Evolutionary conservation across 768 basidiomycete species (phyloP).

Genomic region (Mycena haematopus): DNA sequence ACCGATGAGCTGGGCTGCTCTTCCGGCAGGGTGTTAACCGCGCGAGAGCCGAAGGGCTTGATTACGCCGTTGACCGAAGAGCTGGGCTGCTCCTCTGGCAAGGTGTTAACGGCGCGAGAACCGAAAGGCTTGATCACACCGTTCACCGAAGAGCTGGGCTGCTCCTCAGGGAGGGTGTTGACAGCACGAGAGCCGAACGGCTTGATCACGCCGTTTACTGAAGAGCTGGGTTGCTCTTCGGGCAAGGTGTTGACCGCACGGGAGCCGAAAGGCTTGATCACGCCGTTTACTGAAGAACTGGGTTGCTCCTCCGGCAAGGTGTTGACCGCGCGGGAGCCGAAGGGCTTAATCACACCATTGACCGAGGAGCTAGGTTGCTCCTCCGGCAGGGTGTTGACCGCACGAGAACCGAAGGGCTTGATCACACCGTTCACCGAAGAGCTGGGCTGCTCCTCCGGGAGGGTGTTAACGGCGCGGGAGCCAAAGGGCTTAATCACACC

Average conservation of each 20-base stretch:
- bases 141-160: slow-evolving; percentile 35
- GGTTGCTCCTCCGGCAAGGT: slow-evolving; percentile 36
- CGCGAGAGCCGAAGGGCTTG: slow-evolving; percentile 41
- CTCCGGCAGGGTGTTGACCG: slow-evolving; percentile 25
- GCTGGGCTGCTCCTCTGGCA: slow-evolving; percentile 5
- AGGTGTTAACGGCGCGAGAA: background rate
- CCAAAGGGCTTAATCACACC: slow-evolving; percentile 38
- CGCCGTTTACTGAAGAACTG: slow-evolving; percentile 42
- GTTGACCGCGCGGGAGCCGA: slow-evolving; percentile 37
- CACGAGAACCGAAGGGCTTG: slow-evolving; percentile 44
- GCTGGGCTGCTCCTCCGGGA: slow-evolving; percentile 15
- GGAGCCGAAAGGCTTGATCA: slow-evolving; percentile 43
- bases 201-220: slow-evolving; percentile 29
- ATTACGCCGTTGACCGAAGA: slow-evolving; percentile 18
- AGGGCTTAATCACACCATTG: slow-evolving; percentile 40
- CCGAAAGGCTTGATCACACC: slow-evolving; percentile 38
- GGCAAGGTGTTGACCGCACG: slow-evolving; percentile 32
- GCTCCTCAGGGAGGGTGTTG: slow-evolving; percentile 30
- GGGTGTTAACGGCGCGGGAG: slow-evolving; percentile 18
- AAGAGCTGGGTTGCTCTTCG: slow-evolving; percentile 33
- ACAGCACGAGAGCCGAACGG: slow-evolving; percentile 28
- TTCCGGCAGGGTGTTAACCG: background rate
- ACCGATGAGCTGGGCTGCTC: too few species aligned
- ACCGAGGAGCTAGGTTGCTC: slow-evolving; percentile 38
- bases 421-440: slow-evolving; percentile 43